Evolutionary conservation across 768 basidiomycete species (phyloP).

Genomic region (Leccinellum albellum): DNA sequence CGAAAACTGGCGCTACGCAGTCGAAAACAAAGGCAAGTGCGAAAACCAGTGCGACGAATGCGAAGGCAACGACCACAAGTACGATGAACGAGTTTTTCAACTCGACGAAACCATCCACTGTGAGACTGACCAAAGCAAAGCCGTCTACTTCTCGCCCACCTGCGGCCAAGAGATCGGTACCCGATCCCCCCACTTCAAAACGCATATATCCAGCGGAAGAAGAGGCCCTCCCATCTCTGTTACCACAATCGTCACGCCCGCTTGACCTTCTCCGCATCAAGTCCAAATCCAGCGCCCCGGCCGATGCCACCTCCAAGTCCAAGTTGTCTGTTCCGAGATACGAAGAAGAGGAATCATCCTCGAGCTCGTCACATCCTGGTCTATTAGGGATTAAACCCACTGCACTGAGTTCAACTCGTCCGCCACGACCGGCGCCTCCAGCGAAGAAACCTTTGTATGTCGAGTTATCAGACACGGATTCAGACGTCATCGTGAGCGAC

Average conservation of each 20-base stretch:
- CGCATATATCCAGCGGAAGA: conserved; percentile 9
- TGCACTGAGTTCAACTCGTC: background rate
- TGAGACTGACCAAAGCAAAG: conserved; percentile 3
- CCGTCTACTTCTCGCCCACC: background rate
- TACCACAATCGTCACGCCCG: conserved; percentile 22
- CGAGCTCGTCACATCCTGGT: background rate
- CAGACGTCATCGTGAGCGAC: conserved; percentile 18
- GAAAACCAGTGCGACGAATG: background rate
- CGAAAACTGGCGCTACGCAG: background rate
- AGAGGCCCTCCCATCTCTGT: background rate
- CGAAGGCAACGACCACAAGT: background rate
- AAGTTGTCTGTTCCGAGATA: background rate
- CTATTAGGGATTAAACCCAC: background rate
- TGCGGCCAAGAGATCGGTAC: background rate
- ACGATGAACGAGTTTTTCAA: conserved; percentile 11
- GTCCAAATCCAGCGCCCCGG: background rate
- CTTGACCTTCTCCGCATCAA: conserved; percentile 26
- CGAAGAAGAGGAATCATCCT: conserved; percentile 13
- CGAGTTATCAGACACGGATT: conserved; percentile 23
- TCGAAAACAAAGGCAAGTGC: background rate
- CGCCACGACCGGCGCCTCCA: background rate
- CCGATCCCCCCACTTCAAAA: background rate
- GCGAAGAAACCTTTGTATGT: conserved; percentile 19
- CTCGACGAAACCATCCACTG: conserved; percentile 7
- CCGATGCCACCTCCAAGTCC: background rate